These are phyloP conservation scores for Eucalyptus regnans DNA, from an alignment of 345 rosid genomes.

Conservation along the genomic window DNA sequence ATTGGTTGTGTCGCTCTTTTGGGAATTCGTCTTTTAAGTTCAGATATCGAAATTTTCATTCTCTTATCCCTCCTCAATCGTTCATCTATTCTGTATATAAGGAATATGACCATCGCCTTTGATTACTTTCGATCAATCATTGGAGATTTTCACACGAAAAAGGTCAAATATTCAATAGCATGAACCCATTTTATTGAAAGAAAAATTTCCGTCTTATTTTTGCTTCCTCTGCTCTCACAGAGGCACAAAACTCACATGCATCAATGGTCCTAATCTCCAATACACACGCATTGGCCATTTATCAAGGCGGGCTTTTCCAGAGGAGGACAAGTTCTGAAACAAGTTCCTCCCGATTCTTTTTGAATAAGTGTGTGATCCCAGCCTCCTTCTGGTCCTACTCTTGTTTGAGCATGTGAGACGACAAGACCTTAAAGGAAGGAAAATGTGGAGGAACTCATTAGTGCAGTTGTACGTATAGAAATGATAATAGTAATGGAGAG, in stretches of 20 bases:
- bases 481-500: no score
- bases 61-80: not conserved
- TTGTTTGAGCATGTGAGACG: no score
- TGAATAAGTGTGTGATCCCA: not conserved
- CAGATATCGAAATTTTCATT: not conserved
- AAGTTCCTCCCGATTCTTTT: not conserved
- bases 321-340: not conserved
- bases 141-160: not conserved
- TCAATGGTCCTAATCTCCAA: not conserved
- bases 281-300: not conserved
- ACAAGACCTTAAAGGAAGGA: no score
- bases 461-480: no score
- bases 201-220: not conserved
- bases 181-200: not conserved
- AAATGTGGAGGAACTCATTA: no score
- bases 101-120: not conserved
- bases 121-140: not conserved
- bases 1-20: not conserved
- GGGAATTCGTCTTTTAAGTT: not conserved
- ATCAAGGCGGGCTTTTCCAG: fast-evolving
- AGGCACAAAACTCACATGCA: not conserved
- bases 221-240: not conserved
- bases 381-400: not conserved
- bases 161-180: not conserved
- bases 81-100: not conserved